Evolutionary conservation across 2,329 filamentous ascomycete genomes (phyloP).

Genomic region (Aurifilum marmelostoma): DNA sequence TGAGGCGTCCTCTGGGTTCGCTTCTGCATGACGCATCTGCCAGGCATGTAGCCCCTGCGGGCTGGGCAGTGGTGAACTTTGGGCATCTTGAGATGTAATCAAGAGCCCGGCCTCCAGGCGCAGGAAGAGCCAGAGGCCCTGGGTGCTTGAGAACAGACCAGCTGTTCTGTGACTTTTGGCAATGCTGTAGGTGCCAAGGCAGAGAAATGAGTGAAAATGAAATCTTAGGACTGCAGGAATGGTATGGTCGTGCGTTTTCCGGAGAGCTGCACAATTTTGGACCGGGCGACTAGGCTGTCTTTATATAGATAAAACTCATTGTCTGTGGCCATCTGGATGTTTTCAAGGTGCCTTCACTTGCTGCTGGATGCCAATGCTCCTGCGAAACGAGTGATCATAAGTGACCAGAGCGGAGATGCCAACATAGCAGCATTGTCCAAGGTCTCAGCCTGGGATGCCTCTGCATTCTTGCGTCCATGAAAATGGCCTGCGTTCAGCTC

Average conservation of each 20-base stretch:
- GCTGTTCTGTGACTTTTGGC: neutral
- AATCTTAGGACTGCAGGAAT: too few species aligned
- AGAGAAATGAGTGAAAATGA: too few species aligned
- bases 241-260: neutral
- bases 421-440: neutral
- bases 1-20: neutral
- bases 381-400: neutral
- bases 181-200: neutral
- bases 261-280: neutral
- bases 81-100: neutral
- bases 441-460: neutral
- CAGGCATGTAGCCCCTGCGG: neutral
- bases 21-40: neutral
- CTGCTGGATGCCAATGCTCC: too few species aligned
- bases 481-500: neutral
- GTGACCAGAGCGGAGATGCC: neutral
- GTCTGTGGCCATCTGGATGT: too few species aligned
- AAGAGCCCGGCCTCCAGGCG: neutral
- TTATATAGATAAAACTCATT: too few species aligned
- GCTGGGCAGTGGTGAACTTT: neutral
- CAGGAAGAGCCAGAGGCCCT: neutral
- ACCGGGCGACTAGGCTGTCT: neutral
- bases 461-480: neutral
- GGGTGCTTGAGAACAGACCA: neutral
- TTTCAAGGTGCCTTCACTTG: too few species aligned